These are phyloP conservation scores for Curvularia spicifera DNA, from an alignment of 2,329 filamentous ascomycete genomes.

Conservation along the genomic window DNA sequence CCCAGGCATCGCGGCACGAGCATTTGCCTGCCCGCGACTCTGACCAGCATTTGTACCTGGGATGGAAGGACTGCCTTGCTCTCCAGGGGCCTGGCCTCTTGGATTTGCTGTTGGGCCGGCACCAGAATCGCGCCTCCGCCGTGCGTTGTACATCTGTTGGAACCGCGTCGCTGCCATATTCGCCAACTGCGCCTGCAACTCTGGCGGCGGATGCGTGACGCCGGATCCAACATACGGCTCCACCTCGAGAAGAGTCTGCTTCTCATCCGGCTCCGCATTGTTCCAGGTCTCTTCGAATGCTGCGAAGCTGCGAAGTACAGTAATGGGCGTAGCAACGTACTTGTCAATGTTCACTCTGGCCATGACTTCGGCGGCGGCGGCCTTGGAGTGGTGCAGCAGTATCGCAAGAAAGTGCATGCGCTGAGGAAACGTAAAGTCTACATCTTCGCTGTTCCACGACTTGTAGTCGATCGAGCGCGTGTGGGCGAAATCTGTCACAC, in stretches of 20 bases:
- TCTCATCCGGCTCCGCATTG: not conserved
- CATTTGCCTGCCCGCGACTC: not conserved
- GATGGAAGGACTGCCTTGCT: not conserved
- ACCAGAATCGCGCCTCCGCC: not conserved
- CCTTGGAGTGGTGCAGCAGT: slow-evolving; percentile 8
- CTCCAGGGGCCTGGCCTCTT: not conserved
- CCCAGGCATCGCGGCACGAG: not conserved
- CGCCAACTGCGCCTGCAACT: not conserved
- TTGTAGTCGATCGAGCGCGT: not conserved
- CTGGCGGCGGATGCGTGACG: slow-evolving; percentile 1
- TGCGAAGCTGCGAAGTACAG: not conserved
- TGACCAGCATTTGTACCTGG: not conserved
- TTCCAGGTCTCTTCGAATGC: not conserved
- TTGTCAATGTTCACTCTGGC: not conserved
- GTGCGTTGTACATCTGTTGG: too few species aligned
- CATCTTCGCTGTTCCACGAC: not conserved
- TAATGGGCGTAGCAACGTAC: slow-evolving; percentile 4
- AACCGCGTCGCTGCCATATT: not conserved
- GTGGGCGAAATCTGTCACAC: slow-evolving; percentile 5
- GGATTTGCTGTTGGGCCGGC: not conserved
- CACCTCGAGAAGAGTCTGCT: not conserved
- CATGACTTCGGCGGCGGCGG: slow-evolving; percentile 10
- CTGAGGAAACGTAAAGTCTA: slow-evolving; percentile 10
- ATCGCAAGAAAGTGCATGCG: slow-evolving; percentile 6
- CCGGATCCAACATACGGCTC: slow-evolving; percentile 3